These are phyloP conservation scores for Trichothecium roseum DNA, from an alignment of 2,329 filamentous ascomycete genomes.

Conservation along the genomic window DNA sequence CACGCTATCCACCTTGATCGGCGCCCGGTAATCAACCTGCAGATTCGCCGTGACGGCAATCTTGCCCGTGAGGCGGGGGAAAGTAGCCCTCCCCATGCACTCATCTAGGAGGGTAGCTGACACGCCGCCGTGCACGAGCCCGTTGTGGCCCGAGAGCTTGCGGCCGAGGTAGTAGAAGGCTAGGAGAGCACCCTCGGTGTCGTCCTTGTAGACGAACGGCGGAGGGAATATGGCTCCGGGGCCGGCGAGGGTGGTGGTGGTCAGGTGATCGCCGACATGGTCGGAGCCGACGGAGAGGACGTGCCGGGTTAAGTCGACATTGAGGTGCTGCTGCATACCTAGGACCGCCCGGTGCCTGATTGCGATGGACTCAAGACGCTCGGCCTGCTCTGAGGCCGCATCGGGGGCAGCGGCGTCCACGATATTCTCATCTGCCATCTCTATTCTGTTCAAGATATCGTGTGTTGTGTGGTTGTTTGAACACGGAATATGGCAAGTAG, in stretches of 20 bases:
- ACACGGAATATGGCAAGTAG: no score
- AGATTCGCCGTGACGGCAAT: slow-evolving; percentile 10
- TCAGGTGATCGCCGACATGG: neutral
- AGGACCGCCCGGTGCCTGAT: no score
- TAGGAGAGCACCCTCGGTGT: slow-evolving; percentile 3
- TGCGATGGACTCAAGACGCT: no score
- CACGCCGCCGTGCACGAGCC: slow-evolving; percentile 12
- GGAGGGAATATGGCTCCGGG: neutral
- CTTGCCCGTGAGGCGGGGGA: slow-evolving; percentile 6
- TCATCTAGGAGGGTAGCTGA: slow-evolving; percentile 11
- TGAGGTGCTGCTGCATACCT: no score
- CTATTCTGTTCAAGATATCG: no score
- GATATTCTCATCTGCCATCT: no score
- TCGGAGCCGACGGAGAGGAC: neutral
- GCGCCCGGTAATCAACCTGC: slow-evolving; percentile 9
- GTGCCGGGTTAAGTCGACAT: no score
- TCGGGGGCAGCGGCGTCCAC: no score
- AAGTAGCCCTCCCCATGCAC: slow-evolving; percentile 8
- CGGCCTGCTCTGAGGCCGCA: no score
- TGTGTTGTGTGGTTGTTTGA: no score
- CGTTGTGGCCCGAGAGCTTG: slow-evolving; percentile 9
- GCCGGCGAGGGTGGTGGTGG: neutral
- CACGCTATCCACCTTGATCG: slow-evolving; percentile 7
- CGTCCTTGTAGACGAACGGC: slow-evolving; percentile 2
- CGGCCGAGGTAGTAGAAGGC: slow-evolving; percentile 8